Evolutionary conservation across 257 asterid genomes (phyloP).

Genomic region (Nicotiana paniculata): DNA sequence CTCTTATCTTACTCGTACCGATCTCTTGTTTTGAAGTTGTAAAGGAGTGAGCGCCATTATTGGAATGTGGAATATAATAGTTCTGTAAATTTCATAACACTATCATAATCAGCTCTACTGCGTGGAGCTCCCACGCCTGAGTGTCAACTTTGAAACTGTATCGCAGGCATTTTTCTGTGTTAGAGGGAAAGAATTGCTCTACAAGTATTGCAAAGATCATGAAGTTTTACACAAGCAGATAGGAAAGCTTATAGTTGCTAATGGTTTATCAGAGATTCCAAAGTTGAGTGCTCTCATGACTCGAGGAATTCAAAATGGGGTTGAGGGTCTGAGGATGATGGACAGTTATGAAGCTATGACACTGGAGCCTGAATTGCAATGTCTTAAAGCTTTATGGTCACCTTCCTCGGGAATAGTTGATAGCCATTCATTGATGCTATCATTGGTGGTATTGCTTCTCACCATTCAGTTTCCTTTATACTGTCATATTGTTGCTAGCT

Average conservation of each 20-base stretch:
- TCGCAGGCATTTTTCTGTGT: constrained; percentile 64
- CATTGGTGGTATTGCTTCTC: constrained; percentile 48
- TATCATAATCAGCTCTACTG: not conserved
- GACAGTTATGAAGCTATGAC: constrained; percentile 52
- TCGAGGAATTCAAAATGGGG: constrained; percentile 65
- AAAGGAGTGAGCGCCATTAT: not conserved
- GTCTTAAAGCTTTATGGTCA: constrained; percentile 64
- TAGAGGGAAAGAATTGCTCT: constrained; percentile 63
- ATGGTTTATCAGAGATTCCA: constrained; percentile 62
- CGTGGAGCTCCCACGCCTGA: not conserved
- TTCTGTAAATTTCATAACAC: not conserved
- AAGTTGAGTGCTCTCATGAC: constrained; percentile 45
- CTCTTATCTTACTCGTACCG: not conserved
- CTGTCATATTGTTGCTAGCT: not conserved
- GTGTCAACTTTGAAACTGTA: not conserved
- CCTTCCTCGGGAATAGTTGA: constrained; percentile 75
- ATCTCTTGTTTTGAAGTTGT: not conserved
- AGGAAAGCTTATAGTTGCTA: constrained; percentile 90
- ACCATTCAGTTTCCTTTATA: not conserved
- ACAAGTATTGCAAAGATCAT: constrained; percentile 55
- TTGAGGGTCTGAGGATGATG: constrained; percentile 55
- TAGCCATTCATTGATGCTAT: constrained; percentile 68
- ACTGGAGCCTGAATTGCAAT: constrained; percentile 62
- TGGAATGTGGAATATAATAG: not conserved
- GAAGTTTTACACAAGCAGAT: constrained; percentile 63